Percentiles rank a stretch among this genome's conserved stretches.
Evolutionary conservation across 2,329 filamentous ascomycete genomes (phyloP).

Genomic region (Celoporthe dispersa): DNA sequence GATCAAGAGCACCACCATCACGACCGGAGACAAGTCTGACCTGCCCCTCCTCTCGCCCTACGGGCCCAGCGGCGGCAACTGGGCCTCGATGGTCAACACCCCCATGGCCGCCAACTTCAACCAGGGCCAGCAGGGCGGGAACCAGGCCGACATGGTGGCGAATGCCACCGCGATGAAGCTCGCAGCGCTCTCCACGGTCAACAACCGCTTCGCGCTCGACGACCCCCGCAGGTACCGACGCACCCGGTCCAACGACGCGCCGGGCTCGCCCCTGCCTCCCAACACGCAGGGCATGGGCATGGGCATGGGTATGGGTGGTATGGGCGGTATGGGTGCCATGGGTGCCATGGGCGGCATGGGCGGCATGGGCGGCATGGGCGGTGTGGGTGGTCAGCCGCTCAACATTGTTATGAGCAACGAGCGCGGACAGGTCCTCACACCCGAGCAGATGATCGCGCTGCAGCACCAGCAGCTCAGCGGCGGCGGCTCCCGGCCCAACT

Average conservation of each 20-base stretch:
- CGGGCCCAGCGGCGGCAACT: constrained; percentile 81
- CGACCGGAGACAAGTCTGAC: constrained; percentile 73
- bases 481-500: constrained; percentile 82
- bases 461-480: constrained; percentile 60
- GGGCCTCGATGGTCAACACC: constrained; percentile 98
- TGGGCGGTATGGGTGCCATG: constrained; percentile 7
- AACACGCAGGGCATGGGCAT: constrained; percentile 61
- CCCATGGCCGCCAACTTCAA: constrained; percentile 91
- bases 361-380: constrained; percentile 7
- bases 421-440: constrained; percentile 82
- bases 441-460: constrained; percentile 82
- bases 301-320: constrained; percentile 11
- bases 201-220: constrained; percentile 95
- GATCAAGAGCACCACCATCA: constrained; percentile 84
- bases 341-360: constrained; percentile 43
- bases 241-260: constrained; percentile 83
- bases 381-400: constrained; percentile 49
- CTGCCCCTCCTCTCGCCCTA: constrained; percentile 87
- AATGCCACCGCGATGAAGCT: constrained; percentile 99
- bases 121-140: constrained; percentile 62
- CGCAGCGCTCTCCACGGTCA: constrained; percentile 93
- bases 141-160: constrained; percentile 95
- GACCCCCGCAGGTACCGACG: constrained; percentile 96
- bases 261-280: constrained; percentile 65
- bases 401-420: constrained; percentile 96